Evolutionary conservation across 345 rosid species (phyloP), one percentile per base, ranked within the genome.

Genomic region (Sisymbrium irio): DNA sequence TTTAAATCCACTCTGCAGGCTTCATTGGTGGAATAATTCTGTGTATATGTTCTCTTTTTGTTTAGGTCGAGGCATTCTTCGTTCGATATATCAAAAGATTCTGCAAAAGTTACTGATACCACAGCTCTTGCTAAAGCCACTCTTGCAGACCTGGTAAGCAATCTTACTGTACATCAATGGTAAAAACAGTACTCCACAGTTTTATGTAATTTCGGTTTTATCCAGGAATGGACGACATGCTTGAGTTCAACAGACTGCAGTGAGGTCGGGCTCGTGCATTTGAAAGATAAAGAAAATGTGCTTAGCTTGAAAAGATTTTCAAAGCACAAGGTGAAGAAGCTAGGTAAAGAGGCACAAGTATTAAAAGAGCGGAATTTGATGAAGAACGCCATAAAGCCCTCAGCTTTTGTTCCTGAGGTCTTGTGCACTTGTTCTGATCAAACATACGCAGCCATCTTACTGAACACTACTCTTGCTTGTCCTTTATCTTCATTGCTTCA

Each of bases 291-390:
- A 73, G 96, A 82, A 74, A 82, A 64, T 67, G 22, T 84, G 77
- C 85, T 87, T 41, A 88, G 89, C 84, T 82, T 91, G 87, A 94
- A 89, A 84, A 88, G 98, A 74, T 94, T 80, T 79, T 88, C 88
- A 36, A 94, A 88, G 89, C 82, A 83, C 76, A 88, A 84, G 87
- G 85, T 94, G 55, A 89, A 87, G 71, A 82, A 56, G 50, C 77
- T 91, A 71, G 95, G 96, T 65, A 94, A 89, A 85, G 98, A 91
- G 83, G 88, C 84, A 50, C 95, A 86, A 71, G 97, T 91, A 62
- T 78, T 86, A 65, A 87, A 81, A 69, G 98, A 94, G 81, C 85
- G 87, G 87, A 82, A 85, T 81, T 76, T 94, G 80, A 83, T 94
- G 88, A 88, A 83, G 84, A 83, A 74, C 54, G 7, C 51, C 18